Base-by-base conservation (phyloP, 2,329 filamentous ascomycete genomes). In the Scleromitrula shiraiana region DNA sequence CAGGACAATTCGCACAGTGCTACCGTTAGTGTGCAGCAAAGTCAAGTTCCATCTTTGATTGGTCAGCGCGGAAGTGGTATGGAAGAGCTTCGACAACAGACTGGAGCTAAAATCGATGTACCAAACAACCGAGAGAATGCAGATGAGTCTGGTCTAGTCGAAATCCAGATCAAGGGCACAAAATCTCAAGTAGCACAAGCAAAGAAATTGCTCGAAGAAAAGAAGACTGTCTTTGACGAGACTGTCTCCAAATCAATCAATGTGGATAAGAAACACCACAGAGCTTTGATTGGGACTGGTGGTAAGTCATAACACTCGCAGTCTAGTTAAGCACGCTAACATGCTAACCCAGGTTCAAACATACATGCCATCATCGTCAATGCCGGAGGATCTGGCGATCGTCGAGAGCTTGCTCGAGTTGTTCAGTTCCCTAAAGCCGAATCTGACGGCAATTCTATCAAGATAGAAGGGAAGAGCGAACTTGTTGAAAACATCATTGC, bases 401-500 rank as follows among this genome's bases (percentile, higher is more conserved):
- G 84, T 53, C 82, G 86, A 33, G 83, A 86, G 53, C 79, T 93
- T 59, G 87, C 89, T 43, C 86, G 91, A 54, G 88, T 91, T 60
- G 88, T 98, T 51, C 89, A 91, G 65, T 97, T 98, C 74, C 93
- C 93, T 49, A 89, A 90, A 65, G 83, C 87, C 56, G 90, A 95
- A 50, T 79, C 83, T 44, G 83, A 85, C 51, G 88, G 86, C 37
- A 88, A 85, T 62, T 78, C 77, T 22, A 95, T 98, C 67, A 90
- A 85, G 64, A 74, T 98, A 5, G 90, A 96, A 68, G 93, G 93
- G 24, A 83, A 85, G 40, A 82, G 80, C 53, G 80, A 82, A 32
- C 74, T 98, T 20, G 91, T 97, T 2, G 85, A 95, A 59, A 94
- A 88, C 69, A 94, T 98, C 58, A 75, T 91, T 60, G 76, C 82